Conservation (phyloP, 2,329 filamentous ascomycete genomes). For the Colletotrichum tropicicola region DNA sequence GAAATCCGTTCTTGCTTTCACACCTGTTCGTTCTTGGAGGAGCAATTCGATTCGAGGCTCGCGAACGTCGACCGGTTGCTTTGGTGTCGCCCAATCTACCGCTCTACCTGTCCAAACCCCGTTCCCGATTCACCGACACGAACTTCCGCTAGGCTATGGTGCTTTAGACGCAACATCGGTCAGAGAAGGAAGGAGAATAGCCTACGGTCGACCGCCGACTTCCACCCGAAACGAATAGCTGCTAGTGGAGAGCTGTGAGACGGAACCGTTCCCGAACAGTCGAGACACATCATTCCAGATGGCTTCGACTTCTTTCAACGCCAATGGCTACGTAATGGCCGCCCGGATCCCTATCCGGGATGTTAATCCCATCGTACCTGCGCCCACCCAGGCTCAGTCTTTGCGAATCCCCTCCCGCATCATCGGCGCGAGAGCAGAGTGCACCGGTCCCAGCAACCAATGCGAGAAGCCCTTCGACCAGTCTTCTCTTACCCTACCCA, state of each 20-base stretch:
- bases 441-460: slow-evolving; percentile 42
- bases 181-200: slow-evolving; percentile 24
- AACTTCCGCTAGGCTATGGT: slow-evolving; percentile 20
- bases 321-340: slow-evolving; percentile 36
- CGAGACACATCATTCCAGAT: background rate
- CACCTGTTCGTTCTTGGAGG: background rate
- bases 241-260: no score
- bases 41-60: background rate
- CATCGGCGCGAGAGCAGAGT: slow-evolving; percentile 23
- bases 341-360: slow-evolving; percentile 36
- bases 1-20: background rate
- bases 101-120: background rate
- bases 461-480: slow-evolving; percentile 69
- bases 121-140: background rate
- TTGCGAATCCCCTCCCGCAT: slow-evolving; percentile 32
- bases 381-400: background rate
- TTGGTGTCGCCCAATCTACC: background rate
- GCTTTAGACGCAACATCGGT: background rate
- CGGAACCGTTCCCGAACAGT: no score
- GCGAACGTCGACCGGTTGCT: background rate
- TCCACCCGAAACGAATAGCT: slow-evolving; percentile 13
- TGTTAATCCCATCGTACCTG: slow-evolving; percentile 16
- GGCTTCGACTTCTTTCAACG: slow-evolving; percentile 27
- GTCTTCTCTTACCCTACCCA: slow-evolving; percentile 68
- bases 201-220: background rate